Evolutionary conservation across 1,284 basidiomycete species (phyloP), one percentile per base, ranked within the genome.

Genomic region (Boletellus deceptivus): DNA sequence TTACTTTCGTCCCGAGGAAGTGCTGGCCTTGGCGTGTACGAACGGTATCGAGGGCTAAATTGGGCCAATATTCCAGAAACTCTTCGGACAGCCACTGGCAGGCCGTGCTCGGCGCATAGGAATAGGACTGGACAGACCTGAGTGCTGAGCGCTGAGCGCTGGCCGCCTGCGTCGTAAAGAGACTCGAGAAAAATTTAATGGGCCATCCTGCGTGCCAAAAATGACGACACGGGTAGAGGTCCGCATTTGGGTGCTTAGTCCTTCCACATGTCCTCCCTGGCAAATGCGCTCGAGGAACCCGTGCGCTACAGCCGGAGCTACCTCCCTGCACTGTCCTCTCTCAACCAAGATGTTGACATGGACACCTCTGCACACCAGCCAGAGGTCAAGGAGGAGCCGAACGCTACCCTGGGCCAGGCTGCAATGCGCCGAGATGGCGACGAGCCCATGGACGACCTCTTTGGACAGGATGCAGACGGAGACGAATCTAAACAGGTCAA

Each of bases 361-460:
- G 62, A 69, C 25, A 53, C 59, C 42, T 46, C 58, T 50, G 53
- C 55, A 53, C 40, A 49, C 43, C 59, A 61, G 25, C 51, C 54
- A 36, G 60, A 61, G 8, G 49, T 62, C 52, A 64, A 63, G 17
- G 58, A 67, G 22, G 69, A 68, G 25, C 55, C 52, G 2, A 47
- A 52, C n/a, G 22, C 41, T 13, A 42, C 38, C 41, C 27, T 25
- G 0, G 55, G 18, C n/a, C 47, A 49, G 10, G 63, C 63, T 18
- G 61, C 69, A n/a, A 38, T 59, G 9, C 63, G 66, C 29, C 43
- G 16, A 40, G 66, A 68, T n/a, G 71, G 70, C 24, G 83, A 88
- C 55, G 80, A 84, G 59, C 83, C 78, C 52, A 86, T 87, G 79
- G 79, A 82, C 53, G 89, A 91, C 65, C 76, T 91, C 46, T 91